Conservation (phyloP, 305 asterid species). For the Fraxinus albicans region DNA sequence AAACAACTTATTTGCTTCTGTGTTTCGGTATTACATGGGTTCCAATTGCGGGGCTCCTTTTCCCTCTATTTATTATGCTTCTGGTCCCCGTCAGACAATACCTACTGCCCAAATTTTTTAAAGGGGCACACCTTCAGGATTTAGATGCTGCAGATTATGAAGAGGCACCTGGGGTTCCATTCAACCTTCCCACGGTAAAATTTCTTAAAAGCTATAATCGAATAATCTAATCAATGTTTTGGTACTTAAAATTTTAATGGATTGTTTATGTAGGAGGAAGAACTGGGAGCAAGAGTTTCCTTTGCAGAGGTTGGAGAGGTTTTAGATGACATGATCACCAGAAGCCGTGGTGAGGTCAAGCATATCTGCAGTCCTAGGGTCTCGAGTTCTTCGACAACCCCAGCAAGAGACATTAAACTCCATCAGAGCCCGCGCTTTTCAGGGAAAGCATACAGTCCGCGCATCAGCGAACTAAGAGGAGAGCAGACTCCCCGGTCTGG, state of each 20-base stretch:
- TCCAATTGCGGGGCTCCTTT: conserved; percentile 81
- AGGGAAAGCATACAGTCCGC: conserved; percentile 60
- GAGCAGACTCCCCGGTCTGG: conserved; percentile 35
- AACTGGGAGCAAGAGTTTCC: conserved; percentile 44
- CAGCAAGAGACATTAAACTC: conserved; percentile 46
- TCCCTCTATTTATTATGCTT: conserved; percentile 79
- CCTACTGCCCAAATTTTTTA: conserved; percentile 64
- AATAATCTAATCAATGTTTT: neutral
- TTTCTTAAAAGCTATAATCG: neutral
- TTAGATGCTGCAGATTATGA: conserved; percentile 89
- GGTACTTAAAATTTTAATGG: neutral
- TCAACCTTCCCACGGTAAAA: conserved; percentile 47
- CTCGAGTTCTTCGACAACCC: conserved; percentile 60
- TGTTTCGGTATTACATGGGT: conserved; percentile 93
- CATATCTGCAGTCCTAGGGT: conserved; percentile 57
- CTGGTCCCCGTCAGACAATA: conserved; percentile 83
- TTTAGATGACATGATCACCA: conserved; percentile 68
- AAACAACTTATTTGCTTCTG: conserved; percentile 62
- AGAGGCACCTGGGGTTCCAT: conserved; percentile 70
- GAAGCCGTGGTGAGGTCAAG: conserved; percentile 86
- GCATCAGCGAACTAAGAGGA: conserved; percentile 54
- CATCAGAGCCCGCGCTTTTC: conserved; percentile 58
- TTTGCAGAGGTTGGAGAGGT: conserved; percentile 68
- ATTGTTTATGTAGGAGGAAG: conserved; percentile 54
- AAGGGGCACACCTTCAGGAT: conserved; percentile 80